A percentile compares a stretch with the other conserved stretches of the same genome.
Conservation (phyloP, 2,329 filamentous ascomycete species). For the Sporothrix luriei region DNA sequence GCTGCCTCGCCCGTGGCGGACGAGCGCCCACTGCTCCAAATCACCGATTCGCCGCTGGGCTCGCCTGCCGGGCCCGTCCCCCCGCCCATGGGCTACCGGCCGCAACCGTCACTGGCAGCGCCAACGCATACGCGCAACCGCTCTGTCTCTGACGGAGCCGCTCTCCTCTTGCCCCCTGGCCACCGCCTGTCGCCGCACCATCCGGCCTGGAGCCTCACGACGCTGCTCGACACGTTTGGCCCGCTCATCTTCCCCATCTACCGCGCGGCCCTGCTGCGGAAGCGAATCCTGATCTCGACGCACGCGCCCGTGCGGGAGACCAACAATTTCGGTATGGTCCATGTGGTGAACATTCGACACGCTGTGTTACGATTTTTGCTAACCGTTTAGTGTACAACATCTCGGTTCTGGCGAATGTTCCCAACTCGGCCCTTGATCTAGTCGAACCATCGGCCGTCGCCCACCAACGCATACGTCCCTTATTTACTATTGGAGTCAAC, state of each 20-base stretch:
- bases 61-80: constrained; percentile 49
- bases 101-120: constrained; percentile 29
- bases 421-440: constrained; percentile 69
- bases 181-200: constrained; percentile 76
- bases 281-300: constrained; percentile 83
- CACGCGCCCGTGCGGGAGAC: constrained; percentile 81
- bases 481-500: constrained; percentile 93
- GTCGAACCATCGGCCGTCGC: constrained; percentile 62
- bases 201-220: constrained; percentile 79
- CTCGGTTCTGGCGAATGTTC: constrained; percentile 88
- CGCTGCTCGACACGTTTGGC: constrained; percentile 79
- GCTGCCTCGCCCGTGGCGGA: constrained; percentile 37
- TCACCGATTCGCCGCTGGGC: constrained; percentile 54
- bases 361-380: too few species aligned
- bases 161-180: constrained; percentile 59
- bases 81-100: constrained; percentile 45
- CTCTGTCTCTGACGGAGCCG: constrained; percentile 64
- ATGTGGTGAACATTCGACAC: too few species aligned
- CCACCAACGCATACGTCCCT: constrained; percentile 69
- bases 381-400: constrained; percentile 77
- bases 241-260: constrained; percentile 91
- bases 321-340: constrained; percentile 80
- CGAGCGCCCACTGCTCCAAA: constrained; percentile 42
- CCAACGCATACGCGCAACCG: constrained; percentile 54
- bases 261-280: constrained; percentile 80